These are phyloP conservation scores for Margaritispora aquatica DNA, from an alignment of 495 filamentous ascomycete genomes.

Conservation along the genomic window DNA sequence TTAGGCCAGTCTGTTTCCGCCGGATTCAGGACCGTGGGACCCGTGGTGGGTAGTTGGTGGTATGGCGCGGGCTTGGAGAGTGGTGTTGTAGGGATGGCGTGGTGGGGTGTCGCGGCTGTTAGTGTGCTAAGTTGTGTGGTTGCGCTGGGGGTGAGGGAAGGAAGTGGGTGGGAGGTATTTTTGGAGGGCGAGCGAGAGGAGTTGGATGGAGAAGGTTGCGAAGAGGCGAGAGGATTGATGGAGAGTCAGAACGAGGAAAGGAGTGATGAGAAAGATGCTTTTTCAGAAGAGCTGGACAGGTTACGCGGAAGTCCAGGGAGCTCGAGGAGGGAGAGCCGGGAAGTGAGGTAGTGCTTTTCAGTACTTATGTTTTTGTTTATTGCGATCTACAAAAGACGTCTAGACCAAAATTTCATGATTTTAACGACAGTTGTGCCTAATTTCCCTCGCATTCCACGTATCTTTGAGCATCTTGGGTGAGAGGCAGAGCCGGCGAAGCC, in stretches of 20 bases:
- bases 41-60: conserved; percentile 58
- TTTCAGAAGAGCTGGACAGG: background rate
- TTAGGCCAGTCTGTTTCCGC: conserved; percentile 67
- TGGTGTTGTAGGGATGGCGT: conserved; percentile 65
- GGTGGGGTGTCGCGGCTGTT: conserved; percentile 59
- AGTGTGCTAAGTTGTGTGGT: conserved; percentile 53
- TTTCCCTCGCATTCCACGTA: too few relatives aligned
- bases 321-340: background rate
- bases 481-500: too few relatives aligned
- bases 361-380: background rate
- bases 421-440: too few relatives aligned
- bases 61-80: conserved; percentile 62
- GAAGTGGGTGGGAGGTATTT: conserved; percentile 37
- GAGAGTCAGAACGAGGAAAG: too few relatives aligned
- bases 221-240: too few relatives aligned
- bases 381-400: background rate
- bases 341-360: background rate
- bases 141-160: conserved; percentile 61
- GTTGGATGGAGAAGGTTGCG: background rate
- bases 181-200: background rate
- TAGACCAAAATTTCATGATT: background rate
- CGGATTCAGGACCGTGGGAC: conserved; percentile 65
- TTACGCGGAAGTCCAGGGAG: background rate
- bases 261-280: background rate
- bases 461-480: too few relatives aligned